A percentile compares a stretch with the other conserved stretches of the same genome.
phyloP scores from a whole-genome alignment of 768 basidiomycete species.

The Kwoniella pini region DNA sequence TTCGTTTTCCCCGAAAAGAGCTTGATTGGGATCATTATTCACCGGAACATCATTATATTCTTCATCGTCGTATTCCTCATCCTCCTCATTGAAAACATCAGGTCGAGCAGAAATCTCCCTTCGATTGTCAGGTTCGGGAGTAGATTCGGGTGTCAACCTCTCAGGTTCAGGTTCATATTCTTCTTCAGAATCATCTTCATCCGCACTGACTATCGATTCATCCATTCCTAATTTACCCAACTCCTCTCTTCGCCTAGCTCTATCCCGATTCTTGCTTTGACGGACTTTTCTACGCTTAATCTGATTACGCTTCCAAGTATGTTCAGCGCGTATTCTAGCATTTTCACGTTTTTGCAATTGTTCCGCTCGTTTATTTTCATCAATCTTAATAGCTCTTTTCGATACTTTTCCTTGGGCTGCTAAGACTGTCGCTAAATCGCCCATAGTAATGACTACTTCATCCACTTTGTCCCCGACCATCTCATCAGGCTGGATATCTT shows the following conservation, averaged over 20 bases:
- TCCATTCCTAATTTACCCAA: conserved; percentile 13
- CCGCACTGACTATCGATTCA: conserved; percentile 14
- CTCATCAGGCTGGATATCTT: conserved; percentile 20
- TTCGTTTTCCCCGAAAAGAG: not conserved
- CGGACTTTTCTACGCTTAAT: conserved; percentile 20
- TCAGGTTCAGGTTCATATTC: conserved; percentile 40
- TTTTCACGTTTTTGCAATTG: conserved; percentile 13
- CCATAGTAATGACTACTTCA: conserved; percentile 25
- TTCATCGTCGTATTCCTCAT: conserved; percentile 7
- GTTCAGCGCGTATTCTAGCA: conserved; percentile 1
- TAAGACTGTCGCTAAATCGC: conserved; percentile 21
- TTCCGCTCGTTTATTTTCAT: conserved; percentile 10
- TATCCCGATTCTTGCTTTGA: conserved; percentile 13
- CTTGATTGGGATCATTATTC: not conserved
- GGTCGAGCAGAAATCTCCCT: conserved; percentile 1
- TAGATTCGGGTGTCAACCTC: conserved; percentile 30
- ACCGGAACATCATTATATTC: conserved; percentile 18
- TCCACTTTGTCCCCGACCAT: conserved; percentile 26
- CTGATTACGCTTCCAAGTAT: conserved; percentile 10
- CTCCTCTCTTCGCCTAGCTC: conserved; percentile 10
- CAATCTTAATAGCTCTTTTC: conserved; percentile 22
- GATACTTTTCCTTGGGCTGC: conserved; percentile 23
- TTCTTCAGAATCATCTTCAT: conserved; percentile 39
- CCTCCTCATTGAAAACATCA: conserved; percentile 2
- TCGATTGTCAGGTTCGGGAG: conserved; percentile 29